Conservation (phyloP, 1,139 yeast species). For the Scheffersomyces titani region DNA sequence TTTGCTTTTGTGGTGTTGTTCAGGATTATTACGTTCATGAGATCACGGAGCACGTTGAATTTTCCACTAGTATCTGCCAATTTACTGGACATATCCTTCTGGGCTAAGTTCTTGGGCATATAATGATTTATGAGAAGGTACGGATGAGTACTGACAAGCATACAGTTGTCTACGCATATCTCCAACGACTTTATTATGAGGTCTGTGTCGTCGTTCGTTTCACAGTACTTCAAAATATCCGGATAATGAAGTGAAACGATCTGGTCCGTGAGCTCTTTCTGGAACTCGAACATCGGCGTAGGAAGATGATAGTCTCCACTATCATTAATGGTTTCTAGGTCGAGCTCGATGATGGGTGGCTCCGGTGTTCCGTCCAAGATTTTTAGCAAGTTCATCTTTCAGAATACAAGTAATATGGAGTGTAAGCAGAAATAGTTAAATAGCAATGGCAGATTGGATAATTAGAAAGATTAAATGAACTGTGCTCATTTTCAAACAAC, state of each 20-base stretch:
- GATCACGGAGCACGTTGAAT: conserved; percentile 66
- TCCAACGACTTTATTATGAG: conserved; percentile 68
- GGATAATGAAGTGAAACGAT: conserved; percentile 88
- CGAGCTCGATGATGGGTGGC: conserved; percentile 68
- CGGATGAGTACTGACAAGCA: conserved; percentile 85
- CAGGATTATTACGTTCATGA: conserved; percentile 45
- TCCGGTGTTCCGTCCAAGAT: conserved; percentile 85
- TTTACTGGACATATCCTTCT: conserved; percentile 74
- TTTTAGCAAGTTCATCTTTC: conserved; percentile 67
- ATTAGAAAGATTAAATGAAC: neutral
- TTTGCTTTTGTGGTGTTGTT: conserved; percentile 45
- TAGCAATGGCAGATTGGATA: neutral
- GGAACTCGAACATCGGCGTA: conserved; percentile 86
- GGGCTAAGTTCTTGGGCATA: conserved; percentile 77
- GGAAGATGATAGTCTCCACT: conserved; percentile 80
- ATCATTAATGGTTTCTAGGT: conserved; percentile 33
- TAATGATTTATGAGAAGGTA: conserved; percentile 81
- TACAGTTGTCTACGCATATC: conserved; percentile 73
- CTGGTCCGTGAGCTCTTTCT: conserved; percentile 89
- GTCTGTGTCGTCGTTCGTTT: conserved; percentile 57
- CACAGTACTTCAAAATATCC: conserved; percentile 85
- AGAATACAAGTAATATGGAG: neutral
- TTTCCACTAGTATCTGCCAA: conserved; percentile 86
- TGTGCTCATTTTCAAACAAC: neutral
- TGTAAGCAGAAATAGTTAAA: neutral